A percentile compares a stretch with the other conserved stretches of the same genome.
Conservation (phyloP, 306 rosid species). For the Oxytropis ochrocephala region DNA sequence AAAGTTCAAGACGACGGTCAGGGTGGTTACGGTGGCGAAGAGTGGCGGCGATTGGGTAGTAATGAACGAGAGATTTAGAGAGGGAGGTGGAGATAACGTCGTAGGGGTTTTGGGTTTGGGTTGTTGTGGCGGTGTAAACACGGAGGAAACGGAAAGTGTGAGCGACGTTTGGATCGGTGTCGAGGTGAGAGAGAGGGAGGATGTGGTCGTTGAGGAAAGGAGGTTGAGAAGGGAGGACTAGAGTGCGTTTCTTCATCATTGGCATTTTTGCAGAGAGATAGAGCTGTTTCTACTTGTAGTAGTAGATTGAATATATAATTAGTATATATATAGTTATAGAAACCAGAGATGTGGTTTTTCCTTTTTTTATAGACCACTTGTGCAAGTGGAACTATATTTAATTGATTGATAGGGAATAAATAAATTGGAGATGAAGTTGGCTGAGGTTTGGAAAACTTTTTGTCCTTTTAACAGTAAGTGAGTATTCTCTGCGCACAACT, state of each 20-base stretch:
- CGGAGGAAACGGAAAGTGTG: slow-evolving; percentile 82
- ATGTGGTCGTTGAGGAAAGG: slow-evolving; percentile 47
- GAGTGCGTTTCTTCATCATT: slow-evolving; percentile 20
- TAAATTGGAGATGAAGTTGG: no score
- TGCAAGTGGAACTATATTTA: no score
- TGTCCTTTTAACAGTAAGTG: no score
- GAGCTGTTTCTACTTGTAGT: no score
- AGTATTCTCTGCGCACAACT: no score
- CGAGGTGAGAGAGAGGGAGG: slow-evolving; percentile 70
- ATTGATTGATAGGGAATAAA: no score
- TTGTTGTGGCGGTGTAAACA: slow-evolving; percentile 32
- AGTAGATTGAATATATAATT: no score
- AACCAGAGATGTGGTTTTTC: no score
- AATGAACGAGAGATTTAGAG: slow-evolving; percentile 54
- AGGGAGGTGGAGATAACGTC: slow-evolving; percentile 52
- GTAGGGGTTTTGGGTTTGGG: slow-evolving; percentile 30
- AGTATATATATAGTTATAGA: no score
- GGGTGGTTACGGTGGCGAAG: slow-evolving; percentile 28
- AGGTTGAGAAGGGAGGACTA: slow-evolving; percentile 38
- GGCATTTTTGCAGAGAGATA: no score
- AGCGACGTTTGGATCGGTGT: slow-evolving; percentile 70
- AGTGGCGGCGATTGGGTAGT: slow-evolving; percentile 70
- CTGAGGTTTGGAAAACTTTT: no score
- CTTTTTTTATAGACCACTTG: no score
- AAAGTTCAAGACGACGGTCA: slow-evolving; percentile 42